Evolutionary conservation across 2,329 filamentous ascomycete genomes (phyloP).

Genomic region (Ploettnerulaceae sp.): DNA sequence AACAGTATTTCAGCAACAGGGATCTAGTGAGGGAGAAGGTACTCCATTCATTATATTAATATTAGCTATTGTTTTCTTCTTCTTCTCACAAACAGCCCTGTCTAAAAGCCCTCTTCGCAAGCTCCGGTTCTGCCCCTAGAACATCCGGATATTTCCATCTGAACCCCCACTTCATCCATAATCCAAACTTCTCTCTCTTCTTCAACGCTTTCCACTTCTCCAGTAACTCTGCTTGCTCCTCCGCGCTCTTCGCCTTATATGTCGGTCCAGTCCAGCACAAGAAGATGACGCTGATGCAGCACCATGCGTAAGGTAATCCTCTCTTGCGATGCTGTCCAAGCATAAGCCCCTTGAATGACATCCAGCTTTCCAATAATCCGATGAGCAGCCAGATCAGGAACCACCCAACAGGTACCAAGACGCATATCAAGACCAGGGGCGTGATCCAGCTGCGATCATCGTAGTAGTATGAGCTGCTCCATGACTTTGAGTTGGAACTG

Average conservation of each 20-base stretch:
- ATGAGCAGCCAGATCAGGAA: conserved; percentile 18
- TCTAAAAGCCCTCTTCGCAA: conserved; percentile 20
- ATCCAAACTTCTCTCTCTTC: conserved; percentile 17
- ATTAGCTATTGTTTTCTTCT: background rate
- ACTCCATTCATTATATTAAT: background rate
- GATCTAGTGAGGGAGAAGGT: too few relatives aligned
- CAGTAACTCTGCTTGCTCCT: conserved; percentile 19
- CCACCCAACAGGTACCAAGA: conserved; percentile 19
- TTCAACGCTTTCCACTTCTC: conserved; percentile 19
- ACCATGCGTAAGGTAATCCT: conserved; percentile 22
- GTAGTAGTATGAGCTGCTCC: conserved; percentile 1
- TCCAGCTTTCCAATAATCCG: conserved; percentile 20
- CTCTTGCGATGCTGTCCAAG: conserved; percentile 21
- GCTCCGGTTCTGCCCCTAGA: conserved; percentile 21
- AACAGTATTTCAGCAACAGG: too few relatives aligned
- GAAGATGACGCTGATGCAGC: conserved; percentile 19
- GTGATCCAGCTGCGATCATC: conserved; percentile 2
- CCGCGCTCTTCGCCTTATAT: conserved; percentile 22
- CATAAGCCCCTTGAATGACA: conserved; percentile 25
- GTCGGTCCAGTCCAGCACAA: conserved; percentile 22
- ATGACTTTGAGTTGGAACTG: background rate
- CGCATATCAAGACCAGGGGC: conserved; percentile 12
- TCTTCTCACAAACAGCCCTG: conserved; percentile 13
- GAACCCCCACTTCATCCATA: conserved; percentile 26
- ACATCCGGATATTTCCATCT: conserved; percentile 25